Evolutionary conservation across 2,329 filamentous ascomycete species (phyloP), one percentile per base, ranked within the genome.

Genomic region (Monosporascus sp.): DNA sequence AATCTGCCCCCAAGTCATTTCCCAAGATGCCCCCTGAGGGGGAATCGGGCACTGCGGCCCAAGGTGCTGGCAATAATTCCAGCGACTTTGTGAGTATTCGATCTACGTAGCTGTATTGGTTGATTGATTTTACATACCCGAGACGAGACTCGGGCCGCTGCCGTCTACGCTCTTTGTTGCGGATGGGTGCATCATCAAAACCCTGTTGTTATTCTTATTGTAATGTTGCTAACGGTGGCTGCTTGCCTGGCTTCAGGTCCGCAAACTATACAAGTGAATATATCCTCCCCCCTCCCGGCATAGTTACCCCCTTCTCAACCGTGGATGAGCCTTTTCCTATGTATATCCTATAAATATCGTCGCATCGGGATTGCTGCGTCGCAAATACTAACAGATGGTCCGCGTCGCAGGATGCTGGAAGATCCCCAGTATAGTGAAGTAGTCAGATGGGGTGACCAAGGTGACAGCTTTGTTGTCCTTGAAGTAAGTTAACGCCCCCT

Each of bases 241-340:
- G 37, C 14, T 46, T 44, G 48, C 45, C 49, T 46, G 31, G 56
- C 64, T 60, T 50, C 63, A 97, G 92, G 92, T 97, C 76, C 91
- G 93, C 79, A 97, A 97, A 76, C 79, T 97, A 61, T 97, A 97
- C 82, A 96, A 96, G 93, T 97, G 86, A 74, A 81, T 73, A 59
- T 53, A 55, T 51, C 60, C 48, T 51, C 45, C 43, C 52, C 26
- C 49, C 45, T n/a, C 22, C 56, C 49, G 41, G 40, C 31, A 50
- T 31, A 50, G 31, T 22, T 41, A 36, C 52, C 43, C 27, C 22
- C 43, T 48, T 43, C 50, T 56, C 48, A 52, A 34, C 44, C 54
- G 48, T 46, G 34, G 48, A 50, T 55, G 45, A 47, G 47, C 51
- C 45, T 45, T 53, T 48, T 48, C 51, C 44, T 43, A 6, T 6